phyloP scores from a whole-genome alignment of 2,329 filamentous ascomycete genomes.

The Raffaelea ambrosiae region DNA sequence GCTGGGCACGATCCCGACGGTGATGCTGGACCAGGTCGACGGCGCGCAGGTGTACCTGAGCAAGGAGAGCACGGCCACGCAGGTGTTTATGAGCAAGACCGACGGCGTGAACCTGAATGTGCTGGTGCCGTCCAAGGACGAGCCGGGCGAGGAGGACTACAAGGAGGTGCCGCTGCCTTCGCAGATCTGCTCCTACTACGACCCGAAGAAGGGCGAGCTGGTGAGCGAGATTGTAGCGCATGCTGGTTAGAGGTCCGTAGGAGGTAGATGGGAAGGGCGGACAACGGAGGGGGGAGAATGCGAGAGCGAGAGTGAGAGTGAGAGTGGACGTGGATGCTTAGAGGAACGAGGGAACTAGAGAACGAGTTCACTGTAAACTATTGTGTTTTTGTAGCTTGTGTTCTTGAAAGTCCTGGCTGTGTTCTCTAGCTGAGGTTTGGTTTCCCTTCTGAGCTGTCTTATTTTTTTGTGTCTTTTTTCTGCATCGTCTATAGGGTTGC shows the following conservation, averaged over 20 bases:
- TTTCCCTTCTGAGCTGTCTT: too few relatives aligned
- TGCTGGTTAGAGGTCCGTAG: constrained; percentile 60
- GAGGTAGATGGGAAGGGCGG: not conserved
- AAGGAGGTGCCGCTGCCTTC: constrained; percentile 81
- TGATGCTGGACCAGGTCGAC: constrained; percentile 90
- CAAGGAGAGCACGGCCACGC: constrained; percentile 67
- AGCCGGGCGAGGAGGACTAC: constrained; percentile 68
- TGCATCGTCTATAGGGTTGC: too few relatives aligned
- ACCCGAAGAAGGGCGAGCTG: constrained; percentile 61
- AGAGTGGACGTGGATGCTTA: not conserved
- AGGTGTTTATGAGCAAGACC: constrained; percentile 86
- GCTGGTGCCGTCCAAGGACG: constrained; percentile 59
- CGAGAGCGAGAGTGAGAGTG: not conserved
- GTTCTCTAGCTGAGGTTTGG: too few relatives aligned
- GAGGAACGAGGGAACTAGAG: not conserved
- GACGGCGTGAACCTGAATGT: constrained; percentile 82
- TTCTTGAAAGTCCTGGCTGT: too few relatives aligned
- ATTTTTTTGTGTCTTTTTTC: too few relatives aligned
- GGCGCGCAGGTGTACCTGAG: constrained; percentile 80
- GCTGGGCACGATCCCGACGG: constrained; percentile 73
- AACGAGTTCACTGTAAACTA: not conserved
- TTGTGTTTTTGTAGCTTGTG: not conserved
- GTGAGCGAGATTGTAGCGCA: constrained; percentile 95
- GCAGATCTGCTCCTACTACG: constrained; percentile 74
- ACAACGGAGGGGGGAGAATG: not conserved